Evolutionary conservation across 2,329 filamentous ascomycete species (phyloP).

Genomic region (Elsinoe ampelina): DNA sequence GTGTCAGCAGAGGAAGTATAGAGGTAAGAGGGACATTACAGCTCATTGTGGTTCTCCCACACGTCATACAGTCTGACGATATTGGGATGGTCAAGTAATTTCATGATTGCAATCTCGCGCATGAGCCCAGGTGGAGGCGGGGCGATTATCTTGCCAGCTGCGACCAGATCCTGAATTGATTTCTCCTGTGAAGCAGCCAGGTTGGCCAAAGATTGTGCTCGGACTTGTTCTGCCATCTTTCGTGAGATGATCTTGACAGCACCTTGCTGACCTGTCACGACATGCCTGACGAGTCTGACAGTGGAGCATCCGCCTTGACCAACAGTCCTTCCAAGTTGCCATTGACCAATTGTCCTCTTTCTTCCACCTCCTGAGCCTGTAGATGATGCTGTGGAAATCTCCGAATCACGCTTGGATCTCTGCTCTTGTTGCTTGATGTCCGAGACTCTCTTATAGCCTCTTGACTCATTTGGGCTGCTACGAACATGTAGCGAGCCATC

Average conservation of each 20-base stretch:
- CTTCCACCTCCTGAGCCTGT: slow-evolving; percentile 41
- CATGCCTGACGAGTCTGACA: slow-evolving; percentile 76
- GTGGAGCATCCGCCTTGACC: slow-evolving; percentile 84
- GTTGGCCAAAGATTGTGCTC: slow-evolving; percentile 76
- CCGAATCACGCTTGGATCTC: slow-evolving; percentile 41
- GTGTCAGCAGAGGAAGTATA: neutral
- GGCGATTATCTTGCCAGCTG: slow-evolving; percentile 55
- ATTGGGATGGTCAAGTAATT: slow-evolving; percentile 87
- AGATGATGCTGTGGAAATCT: slow-evolving; percentile 48
- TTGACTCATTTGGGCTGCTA: slow-evolving; percentile 26
- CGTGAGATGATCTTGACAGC: slow-evolving; percentile 96
- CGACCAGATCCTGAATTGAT: slow-evolving; percentile 36
- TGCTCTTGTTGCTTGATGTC: slow-evolving; percentile 39
- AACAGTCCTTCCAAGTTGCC: slow-evolving; percentile 81
- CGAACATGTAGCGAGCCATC: slow-evolving; percentile 33
- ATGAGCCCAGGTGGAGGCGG: slow-evolving; percentile 68
- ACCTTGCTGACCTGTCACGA: slow-evolving; percentile 64
- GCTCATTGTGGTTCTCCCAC: slow-evolving; percentile 91
- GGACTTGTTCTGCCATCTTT: slow-evolving; percentile 62
- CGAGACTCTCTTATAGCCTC: slow-evolving; percentile 46
- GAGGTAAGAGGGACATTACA: slow-evolving; percentile 50
- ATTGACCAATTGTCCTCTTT: slow-evolving; percentile 79
- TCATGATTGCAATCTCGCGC: slow-evolving; percentile 93
- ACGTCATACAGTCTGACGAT: slow-evolving; percentile 93
- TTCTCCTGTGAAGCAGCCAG: slow-evolving; percentile 51